phyloP scores from a whole-genome alignment of 208 protist genomes.

The Trypanosoma avium region DNA sequence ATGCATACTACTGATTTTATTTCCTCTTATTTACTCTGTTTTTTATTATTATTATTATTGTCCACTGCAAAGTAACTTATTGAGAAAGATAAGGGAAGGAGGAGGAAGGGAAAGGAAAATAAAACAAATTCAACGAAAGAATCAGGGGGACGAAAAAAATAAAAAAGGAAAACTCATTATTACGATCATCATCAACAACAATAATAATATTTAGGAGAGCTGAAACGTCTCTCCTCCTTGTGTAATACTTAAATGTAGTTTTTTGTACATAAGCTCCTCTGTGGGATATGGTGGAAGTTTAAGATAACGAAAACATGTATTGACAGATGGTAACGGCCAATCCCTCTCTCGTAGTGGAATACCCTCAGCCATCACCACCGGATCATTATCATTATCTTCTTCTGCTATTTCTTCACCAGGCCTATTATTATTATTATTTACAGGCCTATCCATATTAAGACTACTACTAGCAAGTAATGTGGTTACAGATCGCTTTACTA shows the following conservation, averaged over 20 bases:
- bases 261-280: constrained; percentile 82
- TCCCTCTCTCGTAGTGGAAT: constrained; percentile 40
- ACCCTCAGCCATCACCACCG: no score
- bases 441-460: no score
- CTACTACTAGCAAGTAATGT: not conserved
- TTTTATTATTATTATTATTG: not conserved
- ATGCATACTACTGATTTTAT: not conserved
- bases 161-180: not conserved
- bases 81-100: not conserved
- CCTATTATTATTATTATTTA: no score
- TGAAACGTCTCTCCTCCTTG: constrained; percentile 83
- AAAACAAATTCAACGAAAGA: not conserved
- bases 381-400: no score
- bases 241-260: constrained; percentile 80
- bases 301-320: constrained; percentile 92
- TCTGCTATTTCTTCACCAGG: no score
- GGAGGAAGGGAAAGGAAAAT: constrained; percentile 1
- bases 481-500: constrained; percentile 76
- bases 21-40: not conserved
- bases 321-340: constrained; percentile 87
- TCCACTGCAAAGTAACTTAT: not conserved
- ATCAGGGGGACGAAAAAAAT: not conserved
- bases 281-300: constrained; percentile 88
- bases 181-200: not conserved
- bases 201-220: constrained; percentile 51